Evolutionary conservation across 192 early-diverging fungal genomes (phyloP).

Genomic region (Obelidium mucronatum): DNA sequence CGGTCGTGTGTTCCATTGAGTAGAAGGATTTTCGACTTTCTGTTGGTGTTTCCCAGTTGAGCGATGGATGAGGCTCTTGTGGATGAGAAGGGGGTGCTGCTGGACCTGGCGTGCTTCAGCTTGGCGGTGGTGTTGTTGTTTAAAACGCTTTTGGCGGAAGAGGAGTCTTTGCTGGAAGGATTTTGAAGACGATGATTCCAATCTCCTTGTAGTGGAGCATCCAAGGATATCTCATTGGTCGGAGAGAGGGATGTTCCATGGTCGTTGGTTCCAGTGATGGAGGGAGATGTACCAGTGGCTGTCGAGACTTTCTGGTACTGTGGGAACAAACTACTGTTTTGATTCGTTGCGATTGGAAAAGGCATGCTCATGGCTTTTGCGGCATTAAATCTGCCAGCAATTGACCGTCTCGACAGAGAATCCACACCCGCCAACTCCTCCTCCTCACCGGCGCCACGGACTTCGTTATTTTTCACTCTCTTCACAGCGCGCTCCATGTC

Average conservation of each 20-base stretch:
- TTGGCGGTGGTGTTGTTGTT: background rate
- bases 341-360: too few relatives aligned
- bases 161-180: background rate
- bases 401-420: background rate
- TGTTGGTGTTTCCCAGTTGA: background rate
- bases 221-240: background rate
- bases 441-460: background rate
- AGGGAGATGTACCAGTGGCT: background rate
- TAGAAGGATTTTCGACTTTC: conserved; percentile 67
- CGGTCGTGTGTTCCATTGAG: conserved; percentile 74
- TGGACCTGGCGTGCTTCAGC: background rate
- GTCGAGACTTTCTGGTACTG: too few relatives aligned
- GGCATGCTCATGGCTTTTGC: too few relatives aligned
- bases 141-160: background rate
- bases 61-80: background rate
- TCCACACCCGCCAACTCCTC: background rate
- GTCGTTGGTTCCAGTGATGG: background rate
- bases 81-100: background rate
- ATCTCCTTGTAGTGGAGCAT: background rate
- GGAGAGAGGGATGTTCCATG: too few relatives aligned
- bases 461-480: background rate
- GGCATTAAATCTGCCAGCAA: background rate
- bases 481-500: background rate
- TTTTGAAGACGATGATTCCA: background rate
- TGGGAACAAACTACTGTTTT: too few relatives aligned